phyloP scores from a whole-genome alignment of 176 grass and related monocot species.

The Juncus effusus region DNA sequence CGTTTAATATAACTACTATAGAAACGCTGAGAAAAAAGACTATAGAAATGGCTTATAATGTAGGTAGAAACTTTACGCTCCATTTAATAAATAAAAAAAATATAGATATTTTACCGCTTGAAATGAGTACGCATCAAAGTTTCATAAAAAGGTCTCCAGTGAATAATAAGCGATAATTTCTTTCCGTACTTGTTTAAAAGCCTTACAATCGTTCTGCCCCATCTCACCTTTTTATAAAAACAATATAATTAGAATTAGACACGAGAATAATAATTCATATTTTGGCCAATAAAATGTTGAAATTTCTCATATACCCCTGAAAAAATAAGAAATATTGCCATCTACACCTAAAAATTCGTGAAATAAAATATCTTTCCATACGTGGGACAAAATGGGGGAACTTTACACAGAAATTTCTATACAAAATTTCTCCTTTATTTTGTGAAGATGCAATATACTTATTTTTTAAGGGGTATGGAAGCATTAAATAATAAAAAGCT shows the following conservation, averaged over 20 bases:
- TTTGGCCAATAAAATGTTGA: constrained; percentile 1
- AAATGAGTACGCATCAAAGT: constrained; percentile 87
- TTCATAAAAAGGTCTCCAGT: constrained; percentile 90
- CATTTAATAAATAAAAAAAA: too few relatives aligned
- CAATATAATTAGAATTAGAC: constrained; percentile 1
- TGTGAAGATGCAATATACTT: neutral
- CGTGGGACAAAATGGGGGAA: constrained; percentile 20
- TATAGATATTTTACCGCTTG: constrained; percentile 44
- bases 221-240: constrained; percentile 65
- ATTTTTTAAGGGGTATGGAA: too few relatives aligned
- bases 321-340: neutral
- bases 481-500: too few relatives aligned
- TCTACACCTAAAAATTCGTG: neutral
- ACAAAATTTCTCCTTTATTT: too few relatives aligned
- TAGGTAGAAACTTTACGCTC: too few relatives aligned
- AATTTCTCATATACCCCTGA: neutral
- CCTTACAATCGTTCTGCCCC: constrained; percentile 64
- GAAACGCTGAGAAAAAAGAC: too few relatives aligned
- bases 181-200: constrained; percentile 81
- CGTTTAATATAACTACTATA: too few relatives aligned
- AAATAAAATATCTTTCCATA: neutral
- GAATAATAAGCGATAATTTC: constrained; percentile 55
- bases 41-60: too few relatives aligned
- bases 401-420: too few relatives aligned
- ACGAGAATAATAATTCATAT: neutral